Evolutionary conservation across 78 protist genomes (phyloP).

Genomic region (Dictyostelium intermedium): DNA sequence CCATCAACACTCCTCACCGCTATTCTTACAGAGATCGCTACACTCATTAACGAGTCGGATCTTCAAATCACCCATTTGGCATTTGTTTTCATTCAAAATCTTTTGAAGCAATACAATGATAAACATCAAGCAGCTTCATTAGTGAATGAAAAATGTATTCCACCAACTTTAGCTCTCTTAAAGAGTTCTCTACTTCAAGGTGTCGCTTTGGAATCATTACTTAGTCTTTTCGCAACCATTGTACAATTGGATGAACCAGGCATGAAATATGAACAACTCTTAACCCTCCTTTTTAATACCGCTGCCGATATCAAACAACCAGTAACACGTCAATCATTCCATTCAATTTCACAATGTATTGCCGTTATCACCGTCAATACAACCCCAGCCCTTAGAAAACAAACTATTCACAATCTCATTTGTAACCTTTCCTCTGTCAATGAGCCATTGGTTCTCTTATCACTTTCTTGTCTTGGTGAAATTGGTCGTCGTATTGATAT

Average conservation of each 20-base stretch:
- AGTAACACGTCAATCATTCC: slow-evolving; percentile 65
- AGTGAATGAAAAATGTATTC: slow-evolving; percentile 60
- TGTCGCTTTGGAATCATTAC: slow-evolving; percentile 81
- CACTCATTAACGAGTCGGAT: slow-evolving; percentile 84
- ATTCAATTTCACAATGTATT: slow-evolving; percentile 75
- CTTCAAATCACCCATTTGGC: slow-evolving; percentile 85
- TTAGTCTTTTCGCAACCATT: slow-evolving; percentile 53
- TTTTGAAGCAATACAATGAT: slow-evolving; percentile 6
- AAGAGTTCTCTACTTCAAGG: slow-evolving; percentile 91
- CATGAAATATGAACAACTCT: slow-evolving; percentile 38
- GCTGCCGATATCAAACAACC: slow-evolving; percentile 52
- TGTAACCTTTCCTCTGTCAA: slow-evolving; percentile 7
- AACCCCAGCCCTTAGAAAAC: neutral
- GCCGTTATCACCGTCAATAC: slow-evolving; percentile 75
- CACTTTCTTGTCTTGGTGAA: slow-evolving; percentile 92
- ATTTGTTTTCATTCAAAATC: slow-evolving; percentile 35
- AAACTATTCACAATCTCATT: slow-evolving; percentile 68
- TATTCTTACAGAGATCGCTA: slow-evolving; percentile 34
- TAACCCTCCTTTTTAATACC: slow-evolving; percentile 10
- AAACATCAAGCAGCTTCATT: neutral
- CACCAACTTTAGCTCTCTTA: slow-evolving; percentile 72
- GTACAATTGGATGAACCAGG: slow-evolving; percentile 30
- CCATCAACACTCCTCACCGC: neutral
- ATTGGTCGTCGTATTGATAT: slow-evolving; percentile 88
- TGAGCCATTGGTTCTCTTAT: slow-evolving; percentile 58